Conservation (phyloP, 23 red algal genomes). For the Gracilaria vermiculophylla region DNA sequence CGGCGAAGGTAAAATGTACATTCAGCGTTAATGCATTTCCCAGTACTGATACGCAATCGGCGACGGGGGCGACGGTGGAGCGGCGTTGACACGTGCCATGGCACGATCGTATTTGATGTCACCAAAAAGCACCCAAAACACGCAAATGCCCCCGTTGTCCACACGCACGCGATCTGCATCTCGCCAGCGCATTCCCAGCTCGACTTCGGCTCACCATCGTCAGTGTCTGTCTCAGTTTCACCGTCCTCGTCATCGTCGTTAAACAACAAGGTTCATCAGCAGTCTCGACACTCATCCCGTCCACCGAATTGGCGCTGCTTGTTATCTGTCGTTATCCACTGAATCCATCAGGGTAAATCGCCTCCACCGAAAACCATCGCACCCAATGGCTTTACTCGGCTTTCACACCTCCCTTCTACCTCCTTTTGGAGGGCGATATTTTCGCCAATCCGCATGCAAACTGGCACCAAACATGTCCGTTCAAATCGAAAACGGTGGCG, state of each 20-base stretch:
- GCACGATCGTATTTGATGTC: not conserved
- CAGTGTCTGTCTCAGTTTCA: not conserved
- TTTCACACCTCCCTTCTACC: conserved; percentile 4
- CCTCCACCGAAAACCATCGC: not conserved
- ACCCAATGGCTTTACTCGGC: not conserved
- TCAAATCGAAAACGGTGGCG: conserved; percentile 54
- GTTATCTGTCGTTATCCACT: not conserved
- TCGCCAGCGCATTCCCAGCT: not conserved
- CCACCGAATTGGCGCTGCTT: too few relatives aligned
- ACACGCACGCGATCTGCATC: too few relatives aligned
- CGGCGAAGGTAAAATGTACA: too few relatives aligned
- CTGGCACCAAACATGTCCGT: not conserved
- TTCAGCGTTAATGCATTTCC: too few relatives aligned
- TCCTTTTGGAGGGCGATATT: not conserved
- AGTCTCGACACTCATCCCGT: too few relatives aligned
- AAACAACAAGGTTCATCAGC: too few relatives aligned
- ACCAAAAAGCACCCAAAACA: not conserved
- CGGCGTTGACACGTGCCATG: not conserved
- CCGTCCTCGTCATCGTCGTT: too few relatives aligned
- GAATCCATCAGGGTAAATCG: not conserved
- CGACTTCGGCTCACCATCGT: not conserved
- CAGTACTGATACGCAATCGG: too few relatives aligned
- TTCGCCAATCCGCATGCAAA: not conserved
- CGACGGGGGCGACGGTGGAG: not conserved
- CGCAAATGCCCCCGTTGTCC: conserved; percentile 1